Conservation (phyloP, 345 rosid species). For the Eucalyptus guilfoylei region DNA sequence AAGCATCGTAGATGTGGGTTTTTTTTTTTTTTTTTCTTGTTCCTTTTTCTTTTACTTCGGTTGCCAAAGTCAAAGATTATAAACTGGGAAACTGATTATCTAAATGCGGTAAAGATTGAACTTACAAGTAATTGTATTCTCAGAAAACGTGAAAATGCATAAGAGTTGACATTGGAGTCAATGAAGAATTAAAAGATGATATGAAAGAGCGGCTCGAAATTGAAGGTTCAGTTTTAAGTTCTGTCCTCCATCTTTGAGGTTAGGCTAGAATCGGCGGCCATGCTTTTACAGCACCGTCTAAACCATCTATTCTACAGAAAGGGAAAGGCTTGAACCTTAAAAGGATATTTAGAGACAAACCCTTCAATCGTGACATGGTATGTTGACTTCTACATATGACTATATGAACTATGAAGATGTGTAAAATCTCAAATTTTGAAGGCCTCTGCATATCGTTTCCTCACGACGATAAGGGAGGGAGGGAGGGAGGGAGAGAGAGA, state of each 20-base stretch:
- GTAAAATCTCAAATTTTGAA: not conserved
- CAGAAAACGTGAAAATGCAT: not conserved
- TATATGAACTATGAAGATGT: not conserved
- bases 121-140: not conserved
- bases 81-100: not conserved
- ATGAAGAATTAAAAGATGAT: not conserved
- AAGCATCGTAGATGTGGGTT: not conserved
- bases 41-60: not conserved
- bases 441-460: not conserved
- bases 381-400: not conserved
- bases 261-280: not conserved
- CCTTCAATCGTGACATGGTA: not conserved
- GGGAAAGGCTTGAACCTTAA: not conserved
- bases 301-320: not conserved
- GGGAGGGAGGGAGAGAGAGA: not conserved
- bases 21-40: fast-evolving
- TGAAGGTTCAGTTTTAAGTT: not conserved
- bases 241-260: not conserved
- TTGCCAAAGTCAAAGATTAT: not conserved
- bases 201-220: not conserved
- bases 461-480: not conserved
- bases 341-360: not conserved
- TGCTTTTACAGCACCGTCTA: not conserved
- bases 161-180: not conserved
- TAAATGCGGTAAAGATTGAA: not conserved